Base-by-base conservation (phyloP, 164 flowering plant genomes). In the Aristolochia contorta region DNA sequence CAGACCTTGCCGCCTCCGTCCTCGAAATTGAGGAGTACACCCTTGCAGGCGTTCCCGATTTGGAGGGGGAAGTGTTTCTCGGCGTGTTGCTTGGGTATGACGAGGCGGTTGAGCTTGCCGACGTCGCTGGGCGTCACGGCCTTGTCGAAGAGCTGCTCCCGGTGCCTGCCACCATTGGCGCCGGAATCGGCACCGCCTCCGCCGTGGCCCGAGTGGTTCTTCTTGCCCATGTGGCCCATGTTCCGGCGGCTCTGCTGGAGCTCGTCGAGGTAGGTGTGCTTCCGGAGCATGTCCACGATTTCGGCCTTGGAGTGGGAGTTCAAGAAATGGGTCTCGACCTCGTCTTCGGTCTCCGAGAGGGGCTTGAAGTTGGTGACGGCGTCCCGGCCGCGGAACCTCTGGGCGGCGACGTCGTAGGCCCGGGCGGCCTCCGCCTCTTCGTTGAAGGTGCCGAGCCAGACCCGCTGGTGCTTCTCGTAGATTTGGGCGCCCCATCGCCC, bases 401-500 rank as follows among this genome's bases (percentile, higher is more conserved):
- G 89, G 3, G 91, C 98, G 2, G 98, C 98, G 57, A 77, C 72
- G 72, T 92, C 98, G 65, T 92, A 92, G 27, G 95, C 95, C 16
- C 65, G 64, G 6, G 85, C 98, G 3, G 98, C 98, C 43, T 87
- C 93, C 4, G 80, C 79, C 51, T 91, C 96, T 27, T 84, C 84
- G 52, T 87, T 89, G 83, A 91, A 91, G 0, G 98, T 91, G 0
- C 98, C 98, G 6, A 91, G 69, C 98, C 98, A 91, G 1, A 91
- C 96, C 8, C 98, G 74, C 69, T 89, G 98, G 77, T 92, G 98
- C 67, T 87, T 92, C 84, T 89, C 98, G 73, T 91, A 91, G 57
- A 91, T 89, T 71, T 91, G 98, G 0, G 98, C 90, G 0, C 98
- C 98, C 98, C 98, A 91, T 0, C 96, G 81, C 20, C 98, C 98